These are phyloP conservation scores for Arthrobotrys musiformis DNA, from an alignment of 2,329 filamentous ascomycete species.

Conservation along the genomic window DNA sequence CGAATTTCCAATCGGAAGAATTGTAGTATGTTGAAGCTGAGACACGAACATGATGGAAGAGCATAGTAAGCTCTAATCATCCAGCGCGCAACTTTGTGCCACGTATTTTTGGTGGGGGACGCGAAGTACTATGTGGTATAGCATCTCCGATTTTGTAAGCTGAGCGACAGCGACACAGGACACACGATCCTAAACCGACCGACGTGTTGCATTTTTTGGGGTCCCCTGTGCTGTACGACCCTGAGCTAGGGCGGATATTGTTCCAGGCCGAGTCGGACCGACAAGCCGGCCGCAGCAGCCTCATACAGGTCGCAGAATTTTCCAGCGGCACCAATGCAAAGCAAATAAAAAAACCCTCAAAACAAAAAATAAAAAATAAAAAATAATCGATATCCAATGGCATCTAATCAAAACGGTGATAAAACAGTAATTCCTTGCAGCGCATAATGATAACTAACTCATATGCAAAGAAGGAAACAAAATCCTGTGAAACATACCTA, in stretches of 20 bases:
- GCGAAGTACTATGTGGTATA: constrained; percentile 2
- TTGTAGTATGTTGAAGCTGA: neutral
- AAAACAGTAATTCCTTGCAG: constrained; percentile 7
- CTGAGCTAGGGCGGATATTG: constrained; percentile 1
- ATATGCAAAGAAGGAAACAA: constrained; percentile 1
- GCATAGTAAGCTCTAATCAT: constrained; percentile 9
- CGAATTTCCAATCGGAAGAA: constrained; percentile 1
- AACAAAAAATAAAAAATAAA: neutral
- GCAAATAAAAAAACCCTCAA: constrained; percentile 9
- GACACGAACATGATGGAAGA: neutral
- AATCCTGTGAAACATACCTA: constrained; percentile 32
- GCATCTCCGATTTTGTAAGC: neutral
- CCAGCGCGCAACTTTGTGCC: constrained; percentile 24
- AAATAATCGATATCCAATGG: constrained; percentile 2
- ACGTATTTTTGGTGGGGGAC: constrained; percentile 30
- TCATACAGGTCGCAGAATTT: constrained; percentile 23
- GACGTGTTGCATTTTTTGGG: constrained; percentile 40
- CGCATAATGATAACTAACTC: neutral
- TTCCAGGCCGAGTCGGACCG: constrained; percentile 51
- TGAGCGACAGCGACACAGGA: too few species aligned
- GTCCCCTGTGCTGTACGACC: constrained; percentile 1
- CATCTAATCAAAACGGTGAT: neutral
- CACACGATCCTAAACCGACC: constrained; percentile 9
- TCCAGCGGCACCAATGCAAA: neutral
- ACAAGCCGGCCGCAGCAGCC: constrained; percentile 41